Percentiles rank a stretch among this genome's conserved stretches.
Evolutionary conservation across 331 rosid species (phyloP).

Genomic region (Acacia pycnantha): DNA sequence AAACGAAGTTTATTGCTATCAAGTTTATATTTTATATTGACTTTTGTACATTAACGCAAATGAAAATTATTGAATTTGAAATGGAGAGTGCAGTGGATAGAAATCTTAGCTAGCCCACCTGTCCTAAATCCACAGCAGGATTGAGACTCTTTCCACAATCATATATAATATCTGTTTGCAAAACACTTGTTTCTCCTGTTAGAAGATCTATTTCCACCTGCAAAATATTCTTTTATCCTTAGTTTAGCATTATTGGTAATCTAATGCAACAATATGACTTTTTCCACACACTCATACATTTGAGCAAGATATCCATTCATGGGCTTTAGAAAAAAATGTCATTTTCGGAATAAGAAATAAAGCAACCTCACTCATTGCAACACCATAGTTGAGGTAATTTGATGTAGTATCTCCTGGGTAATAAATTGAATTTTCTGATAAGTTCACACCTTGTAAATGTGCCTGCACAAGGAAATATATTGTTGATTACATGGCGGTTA

Average conservation of each 20-base stretch:
- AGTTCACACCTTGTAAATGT: slow-evolving; percentile 51
- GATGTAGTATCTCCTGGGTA: slow-evolving; percentile 43
- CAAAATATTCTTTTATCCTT: not conserved
- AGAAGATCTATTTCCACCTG: slow-evolving; percentile 90
- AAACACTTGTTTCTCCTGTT: slow-evolving; percentile 72
- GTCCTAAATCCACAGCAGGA: slow-evolving; percentile 97
- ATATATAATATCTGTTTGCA: slow-evolving; percentile 75
- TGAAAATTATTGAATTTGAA: not conserved
- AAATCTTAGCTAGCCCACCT: slow-evolving; percentile 43
- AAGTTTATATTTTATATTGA: not conserved
- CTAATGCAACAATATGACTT: not conserved
- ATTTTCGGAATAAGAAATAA: not conserved
- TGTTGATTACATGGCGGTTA: slow-evolving; percentile 12
- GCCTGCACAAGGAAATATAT: slow-evolving; percentile 50
- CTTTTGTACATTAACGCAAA: not conserved
- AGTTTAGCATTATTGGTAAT: not conserved
- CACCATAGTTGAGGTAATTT: slow-evolving; percentile 73
- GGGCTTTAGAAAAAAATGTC: slow-evolving; percentile 4
- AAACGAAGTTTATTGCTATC: not conserved
- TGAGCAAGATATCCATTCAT: not conserved
- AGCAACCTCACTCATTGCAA: slow-evolving; percentile 87
- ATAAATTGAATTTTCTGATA: slow-evolving; percentile 66
- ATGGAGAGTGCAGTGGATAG: not conserved
- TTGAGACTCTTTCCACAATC: slow-evolving; percentile 97
- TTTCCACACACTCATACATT: not conserved